Evolutionary conservation across 2,329 filamentous ascomycete species (phyloP).

Genomic region (Lachnellula occidentalis): DNA sequence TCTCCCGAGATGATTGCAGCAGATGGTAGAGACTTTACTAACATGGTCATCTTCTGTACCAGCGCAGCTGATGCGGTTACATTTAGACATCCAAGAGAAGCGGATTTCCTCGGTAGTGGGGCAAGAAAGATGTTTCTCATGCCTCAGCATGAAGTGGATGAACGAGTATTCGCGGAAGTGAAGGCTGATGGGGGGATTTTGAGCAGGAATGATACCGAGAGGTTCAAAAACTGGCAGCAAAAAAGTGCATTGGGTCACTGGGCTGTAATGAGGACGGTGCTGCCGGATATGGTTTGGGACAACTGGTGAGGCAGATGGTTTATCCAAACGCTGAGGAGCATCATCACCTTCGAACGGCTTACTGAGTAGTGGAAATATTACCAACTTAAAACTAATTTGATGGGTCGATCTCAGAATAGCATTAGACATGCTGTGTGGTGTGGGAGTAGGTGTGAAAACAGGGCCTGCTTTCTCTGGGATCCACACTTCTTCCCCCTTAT

Average conservation of each 20-base stretch:
- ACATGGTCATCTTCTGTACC: conserved; percentile 89
- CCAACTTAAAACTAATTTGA: too few relatives aligned
- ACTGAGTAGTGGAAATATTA: too few relatives aligned
- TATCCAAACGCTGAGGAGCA: too few relatives aligned
- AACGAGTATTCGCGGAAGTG: conserved; percentile 20
- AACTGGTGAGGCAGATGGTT: conserved; percentile 56
- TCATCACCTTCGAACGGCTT: too few relatives aligned
- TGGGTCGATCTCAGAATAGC: too few relatives aligned
- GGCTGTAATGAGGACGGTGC: conserved; percentile 80
- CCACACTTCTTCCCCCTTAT: too few relatives aligned
- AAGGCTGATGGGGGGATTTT: conserved; percentile 48
- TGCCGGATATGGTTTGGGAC: conserved; percentile 79
- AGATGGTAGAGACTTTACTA: conserved; percentile 70
- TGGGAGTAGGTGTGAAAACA: too few relatives aligned
- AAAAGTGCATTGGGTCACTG: conserved; percentile 80
- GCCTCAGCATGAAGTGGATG: conserved; percentile 63
- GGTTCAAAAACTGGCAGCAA: conserved; percentile 66
- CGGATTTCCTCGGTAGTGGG: conserved; percentile 68
- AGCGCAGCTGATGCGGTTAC: conserved; percentile 35
- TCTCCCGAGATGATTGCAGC: conserved; percentile 43
- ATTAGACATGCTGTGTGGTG: too few relatives aligned
- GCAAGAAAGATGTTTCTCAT: conserved; percentile 65
- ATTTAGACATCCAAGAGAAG: conserved; percentile 60
- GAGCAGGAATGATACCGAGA: conserved; percentile 55
- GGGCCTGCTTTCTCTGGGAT: too few relatives aligned